phyloP scores from a whole-genome alignment of 1,284 basidiomycete genomes.

The Ceratobasidium sp. region DNA sequence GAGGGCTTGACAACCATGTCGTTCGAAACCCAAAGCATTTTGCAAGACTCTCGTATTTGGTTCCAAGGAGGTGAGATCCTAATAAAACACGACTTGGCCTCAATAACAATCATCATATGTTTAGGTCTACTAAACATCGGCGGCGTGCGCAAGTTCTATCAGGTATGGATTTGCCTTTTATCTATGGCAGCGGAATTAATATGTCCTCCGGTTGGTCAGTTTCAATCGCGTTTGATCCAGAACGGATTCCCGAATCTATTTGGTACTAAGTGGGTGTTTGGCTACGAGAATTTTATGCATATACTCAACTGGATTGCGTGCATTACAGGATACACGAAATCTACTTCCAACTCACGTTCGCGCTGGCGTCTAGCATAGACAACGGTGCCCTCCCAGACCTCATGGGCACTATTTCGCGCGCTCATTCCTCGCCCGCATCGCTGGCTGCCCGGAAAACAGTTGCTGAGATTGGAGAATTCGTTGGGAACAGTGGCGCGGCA shows the following conservation, averaged over 20 bases:
- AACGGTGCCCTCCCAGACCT: constrained; percentile 35
- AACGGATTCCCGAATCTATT: constrained; percentile 43
- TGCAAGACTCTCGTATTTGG: constrained; percentile 43
- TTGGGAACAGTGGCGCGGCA: constrained; percentile 31
- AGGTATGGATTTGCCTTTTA: constrained; percentile 13
- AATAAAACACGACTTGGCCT: background rate
- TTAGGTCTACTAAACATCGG: constrained; percentile 37
- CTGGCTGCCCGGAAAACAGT: constrained; percentile 39
- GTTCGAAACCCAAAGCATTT: constrained; percentile 36
- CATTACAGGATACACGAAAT: constrained; percentile 37
- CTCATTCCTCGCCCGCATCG: constrained; percentile 31
- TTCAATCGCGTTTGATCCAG: constrained; percentile 27
- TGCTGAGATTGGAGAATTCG: constrained; percentile 42
- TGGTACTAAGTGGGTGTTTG: constrained; percentile 30
- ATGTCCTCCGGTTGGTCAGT: constrained; percentile 8
- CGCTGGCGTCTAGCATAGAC: constrained; percentile 15
- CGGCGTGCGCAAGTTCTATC: constrained; percentile 43
- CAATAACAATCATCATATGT: background rate
- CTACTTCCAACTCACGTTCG: constrained; percentile 39
- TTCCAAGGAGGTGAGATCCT: constrained; percentile 33
- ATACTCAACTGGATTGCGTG: background rate
- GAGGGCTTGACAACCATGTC: constrained; percentile 44
- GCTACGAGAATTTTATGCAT: background rate
- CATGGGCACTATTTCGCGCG: constrained; percentile 36
- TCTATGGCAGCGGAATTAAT: background rate